Evolutionary conservation across 2,329 filamentous ascomycete genomes (phyloP).

Genomic region (Ophiostoma angusticollis): DNA sequence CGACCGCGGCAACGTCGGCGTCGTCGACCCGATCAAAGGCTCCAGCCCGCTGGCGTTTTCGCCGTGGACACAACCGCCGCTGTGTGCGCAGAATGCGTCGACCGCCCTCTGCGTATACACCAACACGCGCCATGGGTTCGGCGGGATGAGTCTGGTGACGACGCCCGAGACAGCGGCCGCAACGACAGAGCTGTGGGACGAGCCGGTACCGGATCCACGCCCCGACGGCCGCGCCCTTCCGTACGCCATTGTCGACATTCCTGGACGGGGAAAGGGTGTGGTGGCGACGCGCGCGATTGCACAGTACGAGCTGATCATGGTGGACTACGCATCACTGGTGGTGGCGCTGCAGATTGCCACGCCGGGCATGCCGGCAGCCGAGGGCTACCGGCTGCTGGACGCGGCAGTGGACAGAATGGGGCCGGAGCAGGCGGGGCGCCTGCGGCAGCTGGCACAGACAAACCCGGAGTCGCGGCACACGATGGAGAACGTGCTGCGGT

Average conservation of each 20-base stretch:
- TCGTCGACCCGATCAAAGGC: not conserved
- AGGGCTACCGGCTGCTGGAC: constrained; percentile 20
- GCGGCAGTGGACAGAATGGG: constrained; percentile 19
- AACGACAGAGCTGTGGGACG: constrained; percentile 19
- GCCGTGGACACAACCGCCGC: constrained; percentile 19
- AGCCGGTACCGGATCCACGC: constrained; percentile 5
- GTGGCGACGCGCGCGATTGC: constrained; percentile 22
- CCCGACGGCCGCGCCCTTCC: not conserved
- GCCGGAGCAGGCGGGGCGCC: constrained; percentile 17
- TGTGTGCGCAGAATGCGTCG: no score
- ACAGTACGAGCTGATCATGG: constrained; percentile 24
- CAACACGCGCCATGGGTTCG: constrained; percentile 16
- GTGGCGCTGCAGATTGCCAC: constrained; percentile 21
- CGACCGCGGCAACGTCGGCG: no score
- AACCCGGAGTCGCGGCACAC: constrained; percentile 18
- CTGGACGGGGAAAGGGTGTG: constrained; percentile 24
- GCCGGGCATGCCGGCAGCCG: constrained; percentile 14
- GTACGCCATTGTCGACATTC: constrained; percentile 21
- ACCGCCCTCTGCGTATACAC: constrained; percentile 22
- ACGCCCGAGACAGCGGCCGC: constrained; percentile 22
- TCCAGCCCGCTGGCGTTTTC: constrained; percentile 9
- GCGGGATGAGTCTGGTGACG: constrained; percentile 24
- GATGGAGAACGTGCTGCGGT: constrained; percentile 24
- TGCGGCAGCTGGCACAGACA: constrained; percentile 19
- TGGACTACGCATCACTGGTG: constrained; percentile 22